Evolutionary conservation across 1,139 yeast genomes (phyloP).

Genomic region (Kodamaea derodonti): DNA sequence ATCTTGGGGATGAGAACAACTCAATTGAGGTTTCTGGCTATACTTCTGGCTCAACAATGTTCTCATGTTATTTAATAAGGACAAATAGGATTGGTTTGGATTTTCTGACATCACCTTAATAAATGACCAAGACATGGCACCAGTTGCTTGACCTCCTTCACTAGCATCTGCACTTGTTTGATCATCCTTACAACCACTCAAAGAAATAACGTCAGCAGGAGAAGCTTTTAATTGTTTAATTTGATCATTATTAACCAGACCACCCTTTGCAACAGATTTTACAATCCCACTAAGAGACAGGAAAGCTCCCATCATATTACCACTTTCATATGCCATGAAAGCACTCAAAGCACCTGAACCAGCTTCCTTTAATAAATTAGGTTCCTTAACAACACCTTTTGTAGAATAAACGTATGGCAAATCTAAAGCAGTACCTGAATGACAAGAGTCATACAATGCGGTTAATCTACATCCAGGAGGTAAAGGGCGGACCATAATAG

Average conservation of each 20-base stretch:
- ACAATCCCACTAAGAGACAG: conserved; percentile 46
- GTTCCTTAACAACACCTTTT: conserved; percentile 87
- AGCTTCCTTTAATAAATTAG: conserved; percentile 80
- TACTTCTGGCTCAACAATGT: conserved; percentile 63
- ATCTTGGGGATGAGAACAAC: conserved; percentile 82
- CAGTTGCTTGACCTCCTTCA: conserved; percentile 76
- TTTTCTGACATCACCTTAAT: conserved; percentile 62
- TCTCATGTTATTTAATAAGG: conserved; percentile 80
- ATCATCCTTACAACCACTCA: conserved; percentile 89
- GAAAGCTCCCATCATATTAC: conserved; percentile 57
- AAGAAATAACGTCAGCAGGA: conserved; percentile 82
- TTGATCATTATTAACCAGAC: conserved; percentile 25
- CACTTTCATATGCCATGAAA: conserved; percentile 66
- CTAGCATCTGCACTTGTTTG: conserved; percentile 79
- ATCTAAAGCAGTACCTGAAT: conserved; percentile 88
- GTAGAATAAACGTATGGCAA: conserved; percentile 88
- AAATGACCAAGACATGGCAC: conserved; percentile 94
- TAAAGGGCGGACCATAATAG: conserved; percentile 70
- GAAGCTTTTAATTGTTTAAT: conserved; percentile 60
- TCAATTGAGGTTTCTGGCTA: conserved; percentile 85
- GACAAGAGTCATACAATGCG: conserved; percentile 89
- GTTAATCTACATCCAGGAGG: conserved; percentile 84
- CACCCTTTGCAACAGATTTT: conserved; percentile 33
- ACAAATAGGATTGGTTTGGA: conserved; percentile 73
- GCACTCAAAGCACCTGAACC: conserved; percentile 74